Evolutionary conservation across 257 asterid species (phyloP).

Genomic region (Knoxia roxburghii): DNA sequence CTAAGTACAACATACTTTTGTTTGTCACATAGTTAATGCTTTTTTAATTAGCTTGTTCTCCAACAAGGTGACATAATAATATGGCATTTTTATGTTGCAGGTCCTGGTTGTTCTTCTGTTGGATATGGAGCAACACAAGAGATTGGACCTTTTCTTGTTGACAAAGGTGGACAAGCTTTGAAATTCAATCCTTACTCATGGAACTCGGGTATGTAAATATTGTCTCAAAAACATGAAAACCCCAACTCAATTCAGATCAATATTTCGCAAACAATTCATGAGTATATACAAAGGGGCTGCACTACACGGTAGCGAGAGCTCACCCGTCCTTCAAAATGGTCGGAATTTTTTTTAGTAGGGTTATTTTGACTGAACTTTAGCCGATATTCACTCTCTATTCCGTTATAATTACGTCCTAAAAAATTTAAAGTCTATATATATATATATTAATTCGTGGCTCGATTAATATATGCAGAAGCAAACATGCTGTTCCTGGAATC

Average conservation of each 20-base stretch:
- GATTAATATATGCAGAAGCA: conserved; percentile 61
- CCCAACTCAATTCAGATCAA: too few relatives aligned
- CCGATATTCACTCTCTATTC: too few relatives aligned
- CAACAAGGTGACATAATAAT: conserved; percentile 12
- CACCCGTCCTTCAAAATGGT: too few relatives aligned
- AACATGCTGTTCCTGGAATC: conserved; percentile 85
- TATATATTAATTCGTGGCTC: neutral
- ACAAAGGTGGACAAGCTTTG: conserved; percentile 46
- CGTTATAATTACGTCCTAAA: too few relatives aligned
- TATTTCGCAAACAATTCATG: too few relatives aligned
- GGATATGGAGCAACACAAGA: conserved; percentile 99
- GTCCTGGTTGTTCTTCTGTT: conserved; percentile 97
- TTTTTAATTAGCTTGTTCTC: conserved; percentile 5
- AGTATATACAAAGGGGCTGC: too few relatives aligned
- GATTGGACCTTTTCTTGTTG: conserved; percentile 85
- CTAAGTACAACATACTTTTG: neutral
- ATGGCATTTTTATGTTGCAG: conserved; percentile 33
- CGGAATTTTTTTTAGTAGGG: too few relatives aligned
- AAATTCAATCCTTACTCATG: conserved; percentile 66
- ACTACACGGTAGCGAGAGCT: too few relatives aligned
- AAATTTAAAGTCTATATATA: too few relatives aligned
- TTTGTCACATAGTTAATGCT: conserved; percentile 7
- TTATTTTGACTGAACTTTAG: too few relatives aligned
- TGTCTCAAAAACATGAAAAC: too few relatives aligned
- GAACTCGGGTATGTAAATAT: conserved; percentile 71